Conservation (phyloP, 768 basidiomycete genomes). For the Lentinula sp. region DNA sequence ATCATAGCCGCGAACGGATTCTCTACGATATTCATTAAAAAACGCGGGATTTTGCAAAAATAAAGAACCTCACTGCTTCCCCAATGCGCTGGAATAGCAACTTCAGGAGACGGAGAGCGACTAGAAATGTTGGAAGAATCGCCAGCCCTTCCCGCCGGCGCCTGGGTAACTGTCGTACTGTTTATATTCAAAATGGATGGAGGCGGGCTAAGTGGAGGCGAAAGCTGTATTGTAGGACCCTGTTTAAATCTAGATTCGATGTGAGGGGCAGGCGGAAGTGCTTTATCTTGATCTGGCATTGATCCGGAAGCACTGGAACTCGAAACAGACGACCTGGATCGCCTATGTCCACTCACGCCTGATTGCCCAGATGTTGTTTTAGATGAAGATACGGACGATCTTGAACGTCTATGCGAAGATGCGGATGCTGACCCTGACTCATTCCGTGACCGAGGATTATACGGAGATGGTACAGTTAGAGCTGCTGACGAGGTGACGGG, state of each 20-base stretch:
- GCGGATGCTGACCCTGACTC: background rate
- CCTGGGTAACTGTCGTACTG: background rate
- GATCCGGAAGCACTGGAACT: background rate
- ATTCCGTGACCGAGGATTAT: background rate
- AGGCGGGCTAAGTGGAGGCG: background rate
- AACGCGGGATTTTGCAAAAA: background rate
- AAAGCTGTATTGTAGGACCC: background rate
- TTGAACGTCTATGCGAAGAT: background rate
- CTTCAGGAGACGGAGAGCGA: background rate
- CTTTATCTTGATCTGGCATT: background rate
- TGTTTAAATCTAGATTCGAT: background rate
- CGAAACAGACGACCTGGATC: background rate
- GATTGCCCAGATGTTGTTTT: background rate
- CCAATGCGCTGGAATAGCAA: slow-evolving; percentile 7
- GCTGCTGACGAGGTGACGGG: slow-evolving; percentile 16
- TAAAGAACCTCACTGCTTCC: slow-evolving; percentile 9
- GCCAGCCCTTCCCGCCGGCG: background rate
- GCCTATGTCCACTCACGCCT: background rate
- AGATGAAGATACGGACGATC: background rate
- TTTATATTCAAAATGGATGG: background rate
- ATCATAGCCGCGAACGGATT: slow-evolving; percentile 31
- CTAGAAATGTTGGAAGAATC: background rate
- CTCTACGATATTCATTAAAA: slow-evolving; percentile 16
- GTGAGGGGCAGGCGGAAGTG: background rate
- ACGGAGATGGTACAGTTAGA: background rate